Evolutionary conservation across 2,329 filamentous ascomycete species (phyloP).

Genomic region (Ophiostoma perfectum): DNA sequence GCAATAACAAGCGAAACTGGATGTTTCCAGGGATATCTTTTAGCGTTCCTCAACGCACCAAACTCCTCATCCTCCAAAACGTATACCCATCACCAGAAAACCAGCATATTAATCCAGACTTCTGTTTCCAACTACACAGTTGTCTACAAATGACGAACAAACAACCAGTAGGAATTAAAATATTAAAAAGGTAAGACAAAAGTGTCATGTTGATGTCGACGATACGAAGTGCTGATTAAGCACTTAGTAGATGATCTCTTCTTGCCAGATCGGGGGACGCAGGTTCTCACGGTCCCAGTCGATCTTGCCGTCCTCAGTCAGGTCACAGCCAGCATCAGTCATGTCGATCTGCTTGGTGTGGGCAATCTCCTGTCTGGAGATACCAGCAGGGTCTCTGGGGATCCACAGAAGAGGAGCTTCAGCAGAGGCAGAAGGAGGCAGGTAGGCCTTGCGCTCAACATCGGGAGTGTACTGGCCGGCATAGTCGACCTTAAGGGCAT

Average conservation of each 20-base stretch:
- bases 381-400: slow-evolving; percentile 65
- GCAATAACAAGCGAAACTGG: slow-evolving; percentile 21
- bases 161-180: background rate
- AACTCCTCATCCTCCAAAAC: slow-evolving; percentile 15
- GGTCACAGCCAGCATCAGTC: slow-evolving; percentile 67
- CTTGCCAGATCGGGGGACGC: slow-evolving; percentile 35
- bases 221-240: no score
- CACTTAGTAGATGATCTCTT: slow-evolving; percentile 34
- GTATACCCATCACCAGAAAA: background rate
- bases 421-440: slow-evolving; percentile 63
- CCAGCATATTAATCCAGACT: background rate
- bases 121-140: background rate
- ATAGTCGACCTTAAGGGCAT: slow-evolving; percentile 39
- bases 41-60: slow-evolving; percentile 12
- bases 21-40: slow-evolving; percentile 25
- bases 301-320: slow-evolving; percentile 61
- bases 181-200: background rate
- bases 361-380: slow-evolving; percentile 70
- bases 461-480: slow-evolving; percentile 57
- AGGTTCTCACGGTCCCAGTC: slow-evolving; percentile 35
- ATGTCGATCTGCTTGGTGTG: slow-evolving; percentile 73
- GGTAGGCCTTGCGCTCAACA: slow-evolving; percentile 63
- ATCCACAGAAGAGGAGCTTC: slow-evolving; percentile 74
- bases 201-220: background rate
- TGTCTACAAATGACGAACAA: background rate